Base-by-base conservation (phyloP, 768 basidiomycete genomes). In the Ramaria sp. region DNA sequence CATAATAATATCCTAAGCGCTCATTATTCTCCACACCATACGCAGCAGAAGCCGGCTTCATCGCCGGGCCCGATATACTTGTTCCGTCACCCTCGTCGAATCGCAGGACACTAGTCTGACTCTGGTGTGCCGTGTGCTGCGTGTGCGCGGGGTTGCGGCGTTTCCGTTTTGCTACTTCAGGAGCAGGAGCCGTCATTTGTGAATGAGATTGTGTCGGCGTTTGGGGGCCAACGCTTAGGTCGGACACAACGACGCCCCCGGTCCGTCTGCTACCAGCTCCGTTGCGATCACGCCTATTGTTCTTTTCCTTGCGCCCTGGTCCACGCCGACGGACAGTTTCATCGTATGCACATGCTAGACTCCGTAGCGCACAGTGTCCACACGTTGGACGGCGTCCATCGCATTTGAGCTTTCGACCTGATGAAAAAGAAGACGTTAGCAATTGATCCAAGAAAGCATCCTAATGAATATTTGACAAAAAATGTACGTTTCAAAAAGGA, bases 401-500 rank as follows among this genome's bases (percentile, higher is more conserved):
- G 70, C 88, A 90, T 24, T 80, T 76, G 57, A 90, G 78, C 68
- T 90, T 90, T 54, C 87, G 80, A 45, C 77, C 87, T 90, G 62
- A 46, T 7, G n/a, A 17, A 48, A n/a, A 30, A 30, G 39, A 34
- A 54, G 51, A 60, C 49, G 59, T 51, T 37, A 54, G 42, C 38
- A 33, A 5, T 2, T 27, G 27, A 27, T 27, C 27, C 27, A 37
- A 37, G 9, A 4, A 37, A 37, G 9, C 34, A 10, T 27, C 27
- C 5, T 27, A 27, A 27, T 27, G 27, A 27, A 27, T 27, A 27
- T 27, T 27, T 27, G 27, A 27, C 27, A 27, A 5, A 2, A 27
- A 27, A 27, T 27, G 3, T 27, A n/a, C 33, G 33, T 39, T 24
- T 9, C 15, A 45, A 15, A 17, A 12, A 53, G 42, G 47, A 13